Percentiles rank a stretch among this genome's conserved stretches.
phyloP scores from a whole-genome alignment of 306 rosid genomes.

The Fragaria ananassa region DNA sequence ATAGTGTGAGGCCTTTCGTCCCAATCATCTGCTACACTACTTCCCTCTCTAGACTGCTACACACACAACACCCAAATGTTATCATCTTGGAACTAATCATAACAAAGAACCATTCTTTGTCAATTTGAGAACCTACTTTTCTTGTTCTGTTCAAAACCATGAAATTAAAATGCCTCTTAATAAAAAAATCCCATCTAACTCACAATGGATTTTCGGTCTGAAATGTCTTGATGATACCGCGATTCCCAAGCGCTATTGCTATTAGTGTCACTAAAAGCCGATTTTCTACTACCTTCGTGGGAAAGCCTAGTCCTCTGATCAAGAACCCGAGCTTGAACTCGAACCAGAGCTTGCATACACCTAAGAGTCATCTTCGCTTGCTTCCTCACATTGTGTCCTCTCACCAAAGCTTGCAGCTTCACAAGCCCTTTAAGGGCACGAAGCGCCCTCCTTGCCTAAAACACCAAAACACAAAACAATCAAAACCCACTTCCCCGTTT shows the following conservation, averaged over 20 bases:
- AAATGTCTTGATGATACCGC: constrained; percentile 68
- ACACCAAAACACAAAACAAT: background rate
- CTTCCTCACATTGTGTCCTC: constrained; percentile 92
- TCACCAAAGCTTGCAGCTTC: constrained; percentile 91
- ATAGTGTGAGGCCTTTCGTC: constrained; percentile 82
- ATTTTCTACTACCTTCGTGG: constrained; percentile 76
- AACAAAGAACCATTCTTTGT: background rate
- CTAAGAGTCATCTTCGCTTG: constrained; percentile 91
- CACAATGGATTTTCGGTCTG: constrained; percentile 77
- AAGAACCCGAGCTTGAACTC: constrained; percentile 84
- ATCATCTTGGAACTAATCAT: constrained; percentile 23
- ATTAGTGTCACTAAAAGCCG: constrained; percentile 70
- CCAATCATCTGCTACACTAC: constrained; percentile 87
- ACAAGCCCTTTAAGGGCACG: constrained; percentile 88
- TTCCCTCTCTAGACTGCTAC: constrained; percentile 70
- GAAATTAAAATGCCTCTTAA: background rate
- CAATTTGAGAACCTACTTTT: background rate
- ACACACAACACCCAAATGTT: background rate
- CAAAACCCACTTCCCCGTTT: background rate
- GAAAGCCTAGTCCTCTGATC: constrained; percentile 79
- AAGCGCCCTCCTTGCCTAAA: constrained; percentile 91
- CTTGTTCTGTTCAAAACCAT: background rate
- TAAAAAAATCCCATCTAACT: constrained; percentile 25
- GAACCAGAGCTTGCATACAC: constrained; percentile 91
- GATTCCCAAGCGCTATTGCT: constrained; percentile 67